Conservation (phyloP, 495 filamentous ascomycete genomes). For the Xylaria acuta region DNA sequence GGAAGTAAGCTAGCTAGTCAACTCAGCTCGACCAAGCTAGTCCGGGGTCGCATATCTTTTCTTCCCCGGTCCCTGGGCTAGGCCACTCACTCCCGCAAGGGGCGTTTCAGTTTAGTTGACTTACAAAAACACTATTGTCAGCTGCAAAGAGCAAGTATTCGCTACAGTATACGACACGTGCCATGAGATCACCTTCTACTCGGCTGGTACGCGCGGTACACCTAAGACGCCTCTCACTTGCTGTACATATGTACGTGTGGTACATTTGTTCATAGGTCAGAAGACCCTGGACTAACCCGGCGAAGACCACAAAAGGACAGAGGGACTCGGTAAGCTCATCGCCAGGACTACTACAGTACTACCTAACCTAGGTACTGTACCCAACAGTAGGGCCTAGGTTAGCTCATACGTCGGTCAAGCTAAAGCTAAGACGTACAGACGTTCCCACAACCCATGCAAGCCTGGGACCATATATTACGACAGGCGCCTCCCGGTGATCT, state of each 20-base stretch:
- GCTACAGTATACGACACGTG: constrained; percentile 26
- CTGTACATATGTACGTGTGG: constrained; percentile 15
- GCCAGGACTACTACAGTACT: constrained; percentile 17
- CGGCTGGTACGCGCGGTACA: constrained; percentile 19
- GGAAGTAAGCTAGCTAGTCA: constrained; percentile 28
- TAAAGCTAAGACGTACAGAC: constrained; percentile 29
- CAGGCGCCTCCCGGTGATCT: constrained; percentile 43
- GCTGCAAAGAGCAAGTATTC: constrained; percentile 23
- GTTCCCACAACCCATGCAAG: constrained; percentile 28
- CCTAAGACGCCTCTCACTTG: constrained; percentile 18
- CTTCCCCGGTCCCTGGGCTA: constrained; percentile 29
- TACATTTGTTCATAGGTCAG: constrained; percentile 26
- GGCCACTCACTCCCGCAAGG: constrained; percentile 26
- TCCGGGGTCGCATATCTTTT: constrained; percentile 29
- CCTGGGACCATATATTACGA: constrained; percentile 39
- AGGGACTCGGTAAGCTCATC: constrained; percentile 17
- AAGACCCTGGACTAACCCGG: constrained; percentile 22
- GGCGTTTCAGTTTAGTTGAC: constrained; percentile 26
- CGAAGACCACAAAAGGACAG: constrained; percentile 17
- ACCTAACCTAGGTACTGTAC: constrained; percentile 15
- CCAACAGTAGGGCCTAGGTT: constrained; percentile 17
- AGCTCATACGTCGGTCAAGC: constrained; percentile 28
- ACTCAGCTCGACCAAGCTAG: constrained; percentile 30
- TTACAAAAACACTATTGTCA: constrained; percentile 16
- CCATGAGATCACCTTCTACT: constrained; percentile 21